Evolutionary conservation across 1,139 yeast genomes (phyloP).

Genomic region (Hemisphaericaspora lyxosophila): DNA sequence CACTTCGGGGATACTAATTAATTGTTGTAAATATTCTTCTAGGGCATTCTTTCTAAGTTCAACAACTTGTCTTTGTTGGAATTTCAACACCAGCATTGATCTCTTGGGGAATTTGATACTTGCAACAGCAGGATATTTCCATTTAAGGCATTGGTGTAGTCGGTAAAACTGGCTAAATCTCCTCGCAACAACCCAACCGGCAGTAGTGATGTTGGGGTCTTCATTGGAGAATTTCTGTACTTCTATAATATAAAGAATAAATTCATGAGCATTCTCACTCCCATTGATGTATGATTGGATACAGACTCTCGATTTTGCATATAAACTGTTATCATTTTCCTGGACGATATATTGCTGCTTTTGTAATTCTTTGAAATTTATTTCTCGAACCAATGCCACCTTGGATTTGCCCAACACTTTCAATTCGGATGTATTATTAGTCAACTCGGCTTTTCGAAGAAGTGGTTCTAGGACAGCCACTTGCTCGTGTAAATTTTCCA

Average conservation of each 20-base stretch:
- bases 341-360: conserved; percentile 81
- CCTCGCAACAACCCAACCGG: conserved; percentile 89
- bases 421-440: conserved; percentile 69
- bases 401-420: conserved; percentile 68
- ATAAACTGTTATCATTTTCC: conserved; percentile 77
- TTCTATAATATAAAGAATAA: conserved; percentile 71
- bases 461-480: conserved; percentile 63
- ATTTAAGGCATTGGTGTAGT: conserved; percentile 64
- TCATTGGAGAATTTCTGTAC: conserved; percentile 57
- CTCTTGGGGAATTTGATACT: conserved; percentile 62
- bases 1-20: conserved; percentile 63
- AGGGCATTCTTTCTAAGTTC: conserved; percentile 64
- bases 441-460: conserved; percentile 75
- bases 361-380: conserved; percentile 68
- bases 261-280: conserved; percentile 52
- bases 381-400: conserved; percentile 64
- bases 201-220: conserved; percentile 48
- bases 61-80: conserved; percentile 59
- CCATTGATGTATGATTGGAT: conserved; percentile 69
- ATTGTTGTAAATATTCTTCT: conserved; percentile 58
- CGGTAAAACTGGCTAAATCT: conserved; percentile 81
- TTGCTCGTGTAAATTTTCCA: conserved; percentile 65
- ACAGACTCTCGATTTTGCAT: conserved; percentile 62
- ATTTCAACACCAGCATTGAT: conserved; percentile 57
- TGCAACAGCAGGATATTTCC: conserved; percentile 51